These are phyloP conservation scores for Scorias spongiosa DNA, from an alignment of 2,329 filamentous ascomycete genomes.

Conservation along the genomic window DNA sequence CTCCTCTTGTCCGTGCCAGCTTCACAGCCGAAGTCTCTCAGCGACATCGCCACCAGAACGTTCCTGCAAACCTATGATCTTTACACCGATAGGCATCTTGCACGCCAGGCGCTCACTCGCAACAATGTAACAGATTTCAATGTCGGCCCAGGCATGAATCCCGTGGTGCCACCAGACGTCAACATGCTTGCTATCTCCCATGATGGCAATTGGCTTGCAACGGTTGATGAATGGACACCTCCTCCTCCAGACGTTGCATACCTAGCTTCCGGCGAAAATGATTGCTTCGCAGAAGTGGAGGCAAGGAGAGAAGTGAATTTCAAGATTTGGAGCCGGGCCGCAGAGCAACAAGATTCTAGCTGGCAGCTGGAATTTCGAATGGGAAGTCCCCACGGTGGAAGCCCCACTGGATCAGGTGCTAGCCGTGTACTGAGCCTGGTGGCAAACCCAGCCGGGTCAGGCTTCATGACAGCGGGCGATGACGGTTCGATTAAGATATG, in stretches of 20 bases:
- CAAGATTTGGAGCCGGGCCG: slow-evolving; percentile 73
- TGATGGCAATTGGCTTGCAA: slow-evolving; percentile 81
- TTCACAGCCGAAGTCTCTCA: slow-evolving; percentile 27
- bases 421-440: slow-evolving; percentile 56
- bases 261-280: slow-evolving; percentile 29
- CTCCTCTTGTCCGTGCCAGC: slow-evolving; percentile 37
- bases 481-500: slow-evolving; percentile 69
- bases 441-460: slow-evolving; percentile 49
- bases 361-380: slow-evolving; percentile 73
- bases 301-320: slow-evolving; percentile 58
- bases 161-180: slow-evolving; percentile 64
- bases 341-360: slow-evolving; percentile 27
- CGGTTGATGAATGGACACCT: slow-evolving; percentile 80
- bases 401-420: slow-evolving; percentile 17
- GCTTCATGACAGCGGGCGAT: slow-evolving; percentile 73
- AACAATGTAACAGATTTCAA: slow-evolving; percentile 77
- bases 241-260: slow-evolving; percentile 51
- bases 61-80: slow-evolving; percentile 78
- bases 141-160: slow-evolving; percentile 52
- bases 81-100: slow-evolving; percentile 59
- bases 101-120: slow-evolving; percentile 76
- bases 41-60: slow-evolving; percentile 29
- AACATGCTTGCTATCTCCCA: slow-evolving; percentile 59
- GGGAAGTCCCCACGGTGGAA: slow-evolving; percentile 56
- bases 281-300: slow-evolving; percentile 26